Base-by-base conservation (phyloP, 441 rosid species). In the Erodium texanum region DNA sequence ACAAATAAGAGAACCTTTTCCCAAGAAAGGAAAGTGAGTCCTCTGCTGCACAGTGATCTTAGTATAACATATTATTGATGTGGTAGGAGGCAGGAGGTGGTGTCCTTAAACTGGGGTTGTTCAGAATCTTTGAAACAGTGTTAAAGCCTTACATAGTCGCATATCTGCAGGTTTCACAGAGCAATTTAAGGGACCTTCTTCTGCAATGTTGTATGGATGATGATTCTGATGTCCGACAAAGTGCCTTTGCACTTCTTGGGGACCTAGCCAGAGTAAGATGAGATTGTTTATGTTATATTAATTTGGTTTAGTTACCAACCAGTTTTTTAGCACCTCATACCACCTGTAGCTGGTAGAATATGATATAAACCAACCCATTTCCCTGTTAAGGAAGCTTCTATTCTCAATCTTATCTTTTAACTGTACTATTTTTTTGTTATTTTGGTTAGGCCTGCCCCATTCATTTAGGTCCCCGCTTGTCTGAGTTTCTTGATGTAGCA, bases 241-340 rank as follows among this genome's bases (percentile, higher is more conserved):
- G 99, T 81, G 94, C 98, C 58, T 95, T 95, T 87, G 98, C 99
- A 19, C 93, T 95, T 62, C 83, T 95, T 71, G 99, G 99, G 62
- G 98, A 95, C 80, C 92, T 95, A 72, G 95, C 98, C 24, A 89
- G 88, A 77, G 99, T 95, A 85, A 71, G 93, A 74, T 64, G 18
- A 70, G 73, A 66, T 43, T 22, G 48, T 5, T 34, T 18, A 41
- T 12, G 22, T 62, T 62, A 29, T n/a, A 24, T 11, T 29, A 27
- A 64, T 27, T 43, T 59, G 32, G 18, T 22, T 54, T 15, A 32
- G 20, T 36, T 3, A 58, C 36, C 36, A 32, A 3, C 36, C 36
- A 32, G 36, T 32, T 1, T 32, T 5, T 7, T 32, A 32, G 36
- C 36, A 32, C 6, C 36, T 32, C 36, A 1, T 32, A 32, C 36